A percentile compares a stretch with the other conserved stretches of the same genome.
Conservation (phyloP, 192 early-diverging fungal genomes). For the Funneliformis mosseae region DNA sequence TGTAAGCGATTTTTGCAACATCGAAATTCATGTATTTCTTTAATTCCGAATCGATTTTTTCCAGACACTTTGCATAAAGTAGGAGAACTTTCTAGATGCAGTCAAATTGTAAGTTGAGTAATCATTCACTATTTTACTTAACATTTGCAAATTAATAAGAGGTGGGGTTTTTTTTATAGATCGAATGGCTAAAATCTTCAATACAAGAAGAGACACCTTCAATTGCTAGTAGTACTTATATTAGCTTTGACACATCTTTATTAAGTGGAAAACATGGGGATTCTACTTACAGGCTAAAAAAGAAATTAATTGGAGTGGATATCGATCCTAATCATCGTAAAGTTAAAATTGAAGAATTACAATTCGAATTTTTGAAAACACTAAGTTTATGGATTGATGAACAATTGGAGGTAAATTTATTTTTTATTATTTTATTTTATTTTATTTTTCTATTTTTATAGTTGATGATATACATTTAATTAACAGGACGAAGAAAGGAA, state of each 20-base stretch:
- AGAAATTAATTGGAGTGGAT: neutral
- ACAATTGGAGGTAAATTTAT: neutral
- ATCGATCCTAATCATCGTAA: slow-evolving; percentile 4
- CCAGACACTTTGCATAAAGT: neutral
- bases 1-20: too few relatives aligned
- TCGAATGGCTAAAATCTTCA: neutral
- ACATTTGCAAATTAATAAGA: neutral
- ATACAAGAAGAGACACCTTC: neutral
- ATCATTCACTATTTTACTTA: neutral
- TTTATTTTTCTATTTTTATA: neutral
- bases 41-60: neutral
- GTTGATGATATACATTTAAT: too few relatives aligned
- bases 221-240: neutral
- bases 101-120: neutral
- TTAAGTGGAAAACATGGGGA: neutral
- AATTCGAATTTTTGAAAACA: neutral
- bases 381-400: neutral
- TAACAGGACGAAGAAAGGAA: too few relatives aligned
- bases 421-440: neutral
- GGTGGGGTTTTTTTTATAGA: neutral
- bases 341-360: neutral
- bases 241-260: neutral
- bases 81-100: neutral
- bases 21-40: neutral
- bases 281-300: neutral